These are phyloP conservation scores for Populus simonii DNA, from an alignment of 345 rosid genomes.

Conservation along the genomic window DNA sequence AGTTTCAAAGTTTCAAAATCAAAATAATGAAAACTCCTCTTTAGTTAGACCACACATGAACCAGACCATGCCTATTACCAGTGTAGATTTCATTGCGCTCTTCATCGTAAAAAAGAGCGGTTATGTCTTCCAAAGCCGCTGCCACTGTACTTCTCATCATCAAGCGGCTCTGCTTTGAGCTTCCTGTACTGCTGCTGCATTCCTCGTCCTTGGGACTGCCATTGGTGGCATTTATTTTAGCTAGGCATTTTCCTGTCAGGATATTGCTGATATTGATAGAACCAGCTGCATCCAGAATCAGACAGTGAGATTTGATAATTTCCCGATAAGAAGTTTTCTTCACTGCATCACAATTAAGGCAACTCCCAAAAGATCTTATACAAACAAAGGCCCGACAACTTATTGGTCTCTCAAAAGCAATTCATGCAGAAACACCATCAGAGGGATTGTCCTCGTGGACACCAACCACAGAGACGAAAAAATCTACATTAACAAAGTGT, in stretches of 20 bases:
- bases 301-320: neutral
- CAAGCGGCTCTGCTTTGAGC: conserved; percentile 28
- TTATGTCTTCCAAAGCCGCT: conserved; percentile 87
- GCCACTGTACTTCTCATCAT: conserved; percentile 53
- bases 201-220: conserved; percentile 47
- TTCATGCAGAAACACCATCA: neutral
- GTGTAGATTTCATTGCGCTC: conserved; percentile 94
- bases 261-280: conserved; percentile 91
- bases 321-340: neutral
- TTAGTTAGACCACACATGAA: conserved; percentile 93
- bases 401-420: neutral
- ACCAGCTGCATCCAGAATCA: conserved; percentile 54
- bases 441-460: neutral
- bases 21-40: neutral
- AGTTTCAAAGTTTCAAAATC: neutral
- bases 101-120: conserved; percentile 85
- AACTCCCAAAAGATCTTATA: conserved; percentile 1
- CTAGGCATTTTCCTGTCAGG: conserved; percentile 92
- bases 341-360: neutral
- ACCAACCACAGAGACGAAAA: neutral
- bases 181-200: conserved; percentile 41
- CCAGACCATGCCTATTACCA: conserved; percentile 72
- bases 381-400: neutral
- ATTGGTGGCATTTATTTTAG: conserved; percentile 65
- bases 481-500: neutral